These are phyloP conservation scores for Penicillium roqueforti DNA, from an alignment of 495 filamentous ascomycete species.

Conservation along the genomic window DNA sequence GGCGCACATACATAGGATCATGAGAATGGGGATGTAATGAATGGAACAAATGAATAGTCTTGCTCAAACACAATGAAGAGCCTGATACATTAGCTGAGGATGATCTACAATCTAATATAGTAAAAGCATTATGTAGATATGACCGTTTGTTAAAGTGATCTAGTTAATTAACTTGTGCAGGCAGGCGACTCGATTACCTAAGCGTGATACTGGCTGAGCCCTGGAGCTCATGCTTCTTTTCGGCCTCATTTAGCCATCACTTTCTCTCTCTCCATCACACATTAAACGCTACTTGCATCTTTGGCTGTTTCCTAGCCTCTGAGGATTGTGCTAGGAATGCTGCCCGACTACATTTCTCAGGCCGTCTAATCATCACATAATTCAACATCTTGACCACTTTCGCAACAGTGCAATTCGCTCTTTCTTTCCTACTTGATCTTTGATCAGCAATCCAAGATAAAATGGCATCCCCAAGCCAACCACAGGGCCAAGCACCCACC, in stretches of 20 bases:
- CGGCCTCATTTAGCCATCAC: slow-evolving; percentile 14
- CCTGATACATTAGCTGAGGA: not conserved
- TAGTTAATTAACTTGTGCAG: too few species aligned
- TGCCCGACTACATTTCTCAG: not conserved
- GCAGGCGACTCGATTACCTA: slow-evolving; percentile 5
- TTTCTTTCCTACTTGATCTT: not conserved
- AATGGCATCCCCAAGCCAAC: slow-evolving; percentile 44
- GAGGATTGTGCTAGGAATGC: slow-evolving; percentile 4
- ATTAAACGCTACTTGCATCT: not conserved
- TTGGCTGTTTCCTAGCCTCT: not conserved
- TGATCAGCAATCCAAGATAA: not conserved
- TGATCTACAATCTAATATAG: not conserved
- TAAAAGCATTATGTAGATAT: not conserved
- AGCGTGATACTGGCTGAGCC: slow-evolving; percentile 9
- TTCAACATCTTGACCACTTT: slow-evolving; percentile 6
- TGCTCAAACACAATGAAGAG: not conserved
- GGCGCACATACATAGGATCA: slow-evolving; percentile 3
- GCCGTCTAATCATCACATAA: slow-evolving; percentile 1
- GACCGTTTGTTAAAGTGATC: not conserved
- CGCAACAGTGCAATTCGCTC: slow-evolving; percentile 3
- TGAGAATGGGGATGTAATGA: not conserved
- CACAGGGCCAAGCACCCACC: slow-evolving; percentile 31
- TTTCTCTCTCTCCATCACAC: not conserved
- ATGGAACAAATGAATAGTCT: not conserved
- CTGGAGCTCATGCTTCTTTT: slow-evolving; percentile 24